Base-by-base conservation (phyloP, 1,139 yeast genomes). In the Lizanozyma gosingica region DNA sequence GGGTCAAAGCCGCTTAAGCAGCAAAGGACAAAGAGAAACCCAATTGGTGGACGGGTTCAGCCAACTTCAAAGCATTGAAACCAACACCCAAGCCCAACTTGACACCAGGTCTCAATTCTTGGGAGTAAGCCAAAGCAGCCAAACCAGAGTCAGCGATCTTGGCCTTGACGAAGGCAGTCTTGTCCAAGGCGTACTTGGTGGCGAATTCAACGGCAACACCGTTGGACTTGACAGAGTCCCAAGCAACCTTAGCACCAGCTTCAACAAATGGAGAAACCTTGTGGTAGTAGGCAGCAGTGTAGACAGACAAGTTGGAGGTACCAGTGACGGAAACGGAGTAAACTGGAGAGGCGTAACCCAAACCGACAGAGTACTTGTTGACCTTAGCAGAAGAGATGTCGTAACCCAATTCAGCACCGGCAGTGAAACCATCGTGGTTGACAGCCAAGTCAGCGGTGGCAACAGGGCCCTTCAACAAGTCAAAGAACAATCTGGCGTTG, bases 241-340 rank as follows among this genome's bases (percentile, higher is more conserved):
- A 86, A 53, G 94, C 82, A 59, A 97, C 95, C 78, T 85, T 90
- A 57, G 97, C 95, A 73, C 97, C 97, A 56, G 90, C 95, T 78
- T 92, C 96, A 56, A 92, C 88, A 56, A 73, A 70, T 51, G 94
- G 85, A 55, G 88, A 79, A 51, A 92, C 95, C 69, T 77, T 84
- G 83, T 92, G 97, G 88, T 80, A 92, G 81, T 90, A 88, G 55
- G 96, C 92, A 57, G 97, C 97, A 44, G 96, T 76, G 78, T 83
- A 87, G 53, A 90, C 82, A 45, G 88, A 78, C 64, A 90, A 78
- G 80, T 88, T 87, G 74, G 84, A 80, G 63, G 94, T 78, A 57
- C 95, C 88, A 56, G 94, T 80, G 51, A 92, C 76, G 48, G 96
- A 88, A 53, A 92, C 80, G 48, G 94, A 76, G 80, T 88, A 90